Evolutionary conservation across 108 stramenopile genomes (phyloP), one percentile per base, ranked within the genome.

Genomic region (Nannochloropsis gaditana): DNA sequence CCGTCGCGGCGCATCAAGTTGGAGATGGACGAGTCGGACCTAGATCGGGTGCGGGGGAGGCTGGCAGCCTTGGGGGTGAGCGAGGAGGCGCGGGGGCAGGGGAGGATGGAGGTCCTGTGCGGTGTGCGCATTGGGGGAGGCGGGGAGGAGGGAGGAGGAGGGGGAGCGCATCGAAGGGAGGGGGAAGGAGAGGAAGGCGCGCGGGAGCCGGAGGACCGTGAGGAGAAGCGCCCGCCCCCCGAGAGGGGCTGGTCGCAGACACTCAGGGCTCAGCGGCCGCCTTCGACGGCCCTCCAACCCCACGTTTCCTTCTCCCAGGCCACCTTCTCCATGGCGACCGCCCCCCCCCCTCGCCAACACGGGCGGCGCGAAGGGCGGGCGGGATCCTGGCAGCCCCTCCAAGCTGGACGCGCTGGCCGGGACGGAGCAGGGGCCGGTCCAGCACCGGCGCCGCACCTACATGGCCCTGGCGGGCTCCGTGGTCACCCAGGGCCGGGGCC

Each of bases 401-500:
- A 73, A 73, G 6, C 59, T 2, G 59, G 59, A 73, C 19, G 59
- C 15, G 59, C 31, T 1, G 31, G 31, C 31, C 0, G 59, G 59
- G 59, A 73, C 19, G 59, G 59, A 73, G 59, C 59, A 8, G 59
- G 59, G 59, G 59, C 59, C 59, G 15, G 19, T 73, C 59, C 4
- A 73, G 19, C 59, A 73, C 59, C 59, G 59, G 2, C 59, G 59
- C 59, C 59, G 59, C 5, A 73, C 59, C 5, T 73, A 6, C 59
- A 73, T 73, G 59, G 59, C 5, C 59, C n/a, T 73, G 59, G 59
- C 59, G 59, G 59, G 59, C 59, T 73, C 59, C 19, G 59, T 73
- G 5, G 59, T 73, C 15, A 73, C 59, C 19, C 15, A n/a, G 59
- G 59, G 59, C 59, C 4, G 59, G 1, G 59, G 59, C 19, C 15